Evolutionary conservation across 2,329 filamentous ascomycete genomes (phyloP).

Genomic region (Ceratocystis alfenasii): DNA sequence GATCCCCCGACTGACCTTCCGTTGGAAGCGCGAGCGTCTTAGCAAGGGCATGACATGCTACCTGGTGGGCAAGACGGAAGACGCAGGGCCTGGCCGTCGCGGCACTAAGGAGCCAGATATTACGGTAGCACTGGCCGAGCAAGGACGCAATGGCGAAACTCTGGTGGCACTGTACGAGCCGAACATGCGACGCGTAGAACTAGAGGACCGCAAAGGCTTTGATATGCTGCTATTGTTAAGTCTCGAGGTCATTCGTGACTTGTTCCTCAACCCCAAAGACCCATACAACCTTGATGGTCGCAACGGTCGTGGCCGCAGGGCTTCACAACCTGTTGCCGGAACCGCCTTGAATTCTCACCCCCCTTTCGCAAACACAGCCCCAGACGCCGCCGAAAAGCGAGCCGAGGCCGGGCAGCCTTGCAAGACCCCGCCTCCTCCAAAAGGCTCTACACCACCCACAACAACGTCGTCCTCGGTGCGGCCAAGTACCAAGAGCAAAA

Average conservation of each 20-base stretch:
- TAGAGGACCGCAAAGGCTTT: conserved; percentile 87
- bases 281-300: conserved; percentile 65
- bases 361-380: conserved; percentile 31
- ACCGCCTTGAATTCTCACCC: conserved; percentile 21
- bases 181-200: conserved; percentile 77
- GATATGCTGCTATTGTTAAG: conserved; percentile 65
- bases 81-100: conserved; percentile 44
- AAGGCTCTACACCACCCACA: conserved; percentile 19
- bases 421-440: conserved; percentile 1
- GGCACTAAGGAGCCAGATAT: conserved; percentile 91
- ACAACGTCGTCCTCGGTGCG: conserved; percentile 36
- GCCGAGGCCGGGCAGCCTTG: background rate
- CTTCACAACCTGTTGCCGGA: conserved; percentile 25
- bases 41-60: conserved; percentile 83
- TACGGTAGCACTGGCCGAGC: conserved; percentile 76
- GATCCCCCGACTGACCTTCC: conserved; percentile 68
- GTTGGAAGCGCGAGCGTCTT: conserved; percentile 72
- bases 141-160: conserved; percentile 47
- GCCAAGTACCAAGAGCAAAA: conserved; percentile 31
- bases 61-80: conserved; percentile 64
- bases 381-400: conserved; percentile 13
- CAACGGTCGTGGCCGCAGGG: conserved; percentile 39
- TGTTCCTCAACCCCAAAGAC: conserved; percentile 51
- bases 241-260: conserved; percentile 52
- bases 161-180: conserved; percentile 79